Base-by-base conservation (phyloP, 768 basidiomycete genomes). In the Hydnum rufescens region DNA sequence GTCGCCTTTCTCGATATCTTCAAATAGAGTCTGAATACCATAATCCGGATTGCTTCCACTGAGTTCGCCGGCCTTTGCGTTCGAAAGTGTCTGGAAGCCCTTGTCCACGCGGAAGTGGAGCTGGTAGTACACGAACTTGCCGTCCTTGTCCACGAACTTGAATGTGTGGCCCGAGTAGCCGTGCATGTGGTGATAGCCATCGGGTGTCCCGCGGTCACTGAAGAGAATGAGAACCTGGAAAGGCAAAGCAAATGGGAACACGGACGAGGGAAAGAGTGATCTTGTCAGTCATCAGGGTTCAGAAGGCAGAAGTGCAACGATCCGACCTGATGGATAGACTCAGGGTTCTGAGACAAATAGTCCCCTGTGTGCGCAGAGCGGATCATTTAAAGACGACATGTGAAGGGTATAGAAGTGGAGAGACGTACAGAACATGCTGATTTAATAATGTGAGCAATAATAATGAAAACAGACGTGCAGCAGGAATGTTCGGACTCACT, bases 141-240 rank as follows among this genome's bases (percentile, higher is more conserved):
- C 55, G 42, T 63, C 62, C 18, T 60, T 53, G 53, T 62, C 63
- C 51, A 63, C 57, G 64, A 58, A 26, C 62, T 70, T 70, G 58
- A 65, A 61, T 5, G 68, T 68, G 59, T 71, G 69, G 4, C 69
- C 69, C 49, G 84, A 85, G 71, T 90, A 95, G 2, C 89, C 92
- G 67, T 96, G 86, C 77, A 78, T 71, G 56, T 79, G 70, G 66
- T 84, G 78, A 69, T 70, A 90, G n/a, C 60, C 59, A 22, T 62
- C 51, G 31, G 69, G 67, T 39, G 67, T 66, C 43, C 69, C 69
- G 55, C 68, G 64, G 58, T 71, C 69, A 16, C 59, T 58, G 64
- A 71, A 68, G 56, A 71, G 64, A 57, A 62, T 62, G 64, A 70
- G 64, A 52, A 70, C 64, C 55, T 71, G n/a, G n/a, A n/a, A n/a